Conservation (phyloP, 2,329 filamentous ascomycete genomes). For the Apiospora pterosperma region DNA sequence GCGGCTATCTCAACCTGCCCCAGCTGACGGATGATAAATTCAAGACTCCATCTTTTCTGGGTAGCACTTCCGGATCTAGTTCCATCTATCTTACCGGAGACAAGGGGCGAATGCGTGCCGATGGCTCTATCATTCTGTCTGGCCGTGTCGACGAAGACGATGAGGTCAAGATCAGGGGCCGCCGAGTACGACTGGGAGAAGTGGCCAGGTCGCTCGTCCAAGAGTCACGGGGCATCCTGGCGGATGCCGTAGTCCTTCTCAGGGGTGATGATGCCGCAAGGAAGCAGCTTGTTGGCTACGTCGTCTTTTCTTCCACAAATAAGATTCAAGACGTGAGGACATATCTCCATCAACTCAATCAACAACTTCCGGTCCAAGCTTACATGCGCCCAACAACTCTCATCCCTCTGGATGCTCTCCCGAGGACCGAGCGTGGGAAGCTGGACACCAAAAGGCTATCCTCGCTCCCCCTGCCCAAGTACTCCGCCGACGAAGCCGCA, state of each 20-base stretch:
- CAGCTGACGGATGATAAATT: slow-evolving; percentile 10
- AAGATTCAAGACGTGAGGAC: no score
- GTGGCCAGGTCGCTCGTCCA: no score
- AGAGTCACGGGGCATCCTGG: slow-evolving; percentile 15
- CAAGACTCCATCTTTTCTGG: neutral
- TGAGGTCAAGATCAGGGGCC: slow-evolving; percentile 23
- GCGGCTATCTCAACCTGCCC: slow-evolving; percentile 30
- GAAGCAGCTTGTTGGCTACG: no score
- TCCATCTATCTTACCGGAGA: slow-evolving; percentile 34
- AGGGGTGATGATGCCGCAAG: neutral
- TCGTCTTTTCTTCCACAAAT: no score
- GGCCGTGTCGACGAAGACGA: slow-evolving; percentile 36
- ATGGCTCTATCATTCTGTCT: slow-evolving; percentile 33
- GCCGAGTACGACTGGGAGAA: slow-evolving; percentile 34
- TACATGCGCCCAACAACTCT: no score
- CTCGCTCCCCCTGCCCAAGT: no score
- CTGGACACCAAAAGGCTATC: no score
- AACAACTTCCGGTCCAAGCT: no score
- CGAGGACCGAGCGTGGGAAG: no score
- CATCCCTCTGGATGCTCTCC: no score
- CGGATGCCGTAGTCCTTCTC: slow-evolving; percentile 7
- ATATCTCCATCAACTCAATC: no score
- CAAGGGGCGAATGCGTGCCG: slow-evolving; percentile 27
- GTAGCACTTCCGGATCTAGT: slow-evolving; percentile 9
- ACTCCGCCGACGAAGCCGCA: no score